Evolutionary conservation across 106 monocot species (phyloP).

Genomic region (Posidonia australis): DNA sequence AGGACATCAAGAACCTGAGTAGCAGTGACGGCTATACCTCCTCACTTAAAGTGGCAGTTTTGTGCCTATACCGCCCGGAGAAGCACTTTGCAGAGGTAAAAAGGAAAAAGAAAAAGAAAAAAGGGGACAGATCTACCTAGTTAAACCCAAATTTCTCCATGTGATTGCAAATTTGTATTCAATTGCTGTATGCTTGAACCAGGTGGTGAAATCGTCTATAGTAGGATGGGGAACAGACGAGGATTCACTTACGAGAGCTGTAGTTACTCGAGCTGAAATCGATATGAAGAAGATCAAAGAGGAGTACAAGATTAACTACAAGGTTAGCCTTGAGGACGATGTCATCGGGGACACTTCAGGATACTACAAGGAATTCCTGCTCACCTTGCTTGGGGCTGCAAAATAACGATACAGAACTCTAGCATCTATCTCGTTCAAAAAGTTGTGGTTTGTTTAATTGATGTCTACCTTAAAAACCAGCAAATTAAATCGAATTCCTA

Average conservation of each 20-base stretch:
- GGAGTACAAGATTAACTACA: conserved; percentile 40
- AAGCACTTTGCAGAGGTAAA: conserved; percentile 67
- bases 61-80: conserved; percentile 48
- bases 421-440: no score
- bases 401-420: background rate
- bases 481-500: no score
- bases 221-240: conserved; percentile 64
- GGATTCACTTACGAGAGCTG: conserved; percentile 49
- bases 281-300: conserved; percentile 67
- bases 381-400: conserved; percentile 35
- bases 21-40: conserved; percentile 11
- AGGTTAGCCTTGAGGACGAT: conserved; percentile 37
- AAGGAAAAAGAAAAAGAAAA: no score
- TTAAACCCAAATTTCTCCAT: no score
- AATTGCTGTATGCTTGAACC: background rate
- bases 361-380: conserved; percentile 43
- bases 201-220: conserved; percentile 46
- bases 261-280: conserved; percentile 51
- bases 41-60: conserved; percentile 28
- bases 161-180: no score
- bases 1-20: conserved; percentile 33
- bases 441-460: no score
- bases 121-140: no score
- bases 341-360: conserved; percentile 66
- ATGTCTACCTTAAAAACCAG: no score